These are phyloP conservation scores for Kokia cookei DNA, from an alignment of 441 rosid genomes.

Conservation along the genomic window DNA sequence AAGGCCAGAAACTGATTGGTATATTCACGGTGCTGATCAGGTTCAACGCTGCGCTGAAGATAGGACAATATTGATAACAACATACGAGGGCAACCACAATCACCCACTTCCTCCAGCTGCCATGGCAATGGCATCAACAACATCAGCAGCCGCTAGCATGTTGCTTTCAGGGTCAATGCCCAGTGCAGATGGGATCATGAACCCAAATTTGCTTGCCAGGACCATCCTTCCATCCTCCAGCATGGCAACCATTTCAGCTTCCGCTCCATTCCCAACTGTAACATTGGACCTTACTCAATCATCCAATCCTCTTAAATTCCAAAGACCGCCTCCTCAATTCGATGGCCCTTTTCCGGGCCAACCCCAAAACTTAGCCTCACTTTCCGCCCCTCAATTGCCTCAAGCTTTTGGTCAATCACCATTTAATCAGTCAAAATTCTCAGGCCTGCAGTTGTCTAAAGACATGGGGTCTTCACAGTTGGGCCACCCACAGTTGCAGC, in stretches of 20 bases:
- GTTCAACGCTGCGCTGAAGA: constrained; percentile 98
- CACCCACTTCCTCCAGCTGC: constrained; percentile 95
- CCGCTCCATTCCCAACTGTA: constrained; percentile 70
- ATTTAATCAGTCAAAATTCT: constrained; percentile 59
- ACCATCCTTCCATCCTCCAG: constrained; percentile 71
- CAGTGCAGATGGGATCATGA: constrained; percentile 75
- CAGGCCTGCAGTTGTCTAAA: constrained; percentile 56
- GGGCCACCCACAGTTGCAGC: constrained; percentile 11
- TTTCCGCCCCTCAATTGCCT: constrained; percentile 30
- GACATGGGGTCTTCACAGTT: constrained; percentile 21
- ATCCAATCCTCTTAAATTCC: constrained; percentile 42
- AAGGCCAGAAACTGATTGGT: not conserved
- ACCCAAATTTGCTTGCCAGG: constrained; percentile 65
- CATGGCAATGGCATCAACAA: constrained; percentile 88
- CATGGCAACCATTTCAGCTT: constrained; percentile 70
- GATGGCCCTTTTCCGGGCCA: constrained; percentile 37
- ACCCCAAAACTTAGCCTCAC: constrained; percentile 20
- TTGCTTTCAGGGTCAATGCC: constrained; percentile 86
- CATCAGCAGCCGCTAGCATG: constrained; percentile 80
- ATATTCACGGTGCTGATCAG: constrained; percentile 17
- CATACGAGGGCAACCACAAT: constrained; percentile 91
- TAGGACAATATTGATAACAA: constrained; percentile 64
- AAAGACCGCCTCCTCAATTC: constrained; percentile 34
- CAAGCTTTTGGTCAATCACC: constrained; percentile 46
- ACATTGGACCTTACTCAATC: constrained; percentile 68